Evolutionary conservation across 2,329 filamentous ascomycete genomes (phyloP), one percentile per base, ranked within the genome.

Genomic region (Geoglossum cookeanum): DNA sequence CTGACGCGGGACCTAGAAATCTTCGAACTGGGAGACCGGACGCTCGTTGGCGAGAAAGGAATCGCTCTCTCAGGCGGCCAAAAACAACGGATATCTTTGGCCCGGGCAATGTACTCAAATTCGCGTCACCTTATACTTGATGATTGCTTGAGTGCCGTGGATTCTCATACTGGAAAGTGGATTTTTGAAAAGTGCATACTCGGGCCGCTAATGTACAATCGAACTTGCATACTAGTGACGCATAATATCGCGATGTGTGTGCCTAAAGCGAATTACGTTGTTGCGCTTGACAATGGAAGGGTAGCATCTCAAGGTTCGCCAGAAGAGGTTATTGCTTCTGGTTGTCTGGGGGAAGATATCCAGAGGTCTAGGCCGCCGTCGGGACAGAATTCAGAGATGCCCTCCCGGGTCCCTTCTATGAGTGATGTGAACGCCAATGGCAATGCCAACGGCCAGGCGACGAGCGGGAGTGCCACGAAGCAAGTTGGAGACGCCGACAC

Each of bases 111-210:
- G n/a, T 98, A 98, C 71, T 95, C 88, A 62, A 91, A 88, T 69
- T 94, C 90, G 4, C 84, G 84, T 56, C 91, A 97, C 68, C 72
- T 98, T 15, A 78, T 98, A 9, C 77, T 98, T 55, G 92, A 98
- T 65, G 92, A 98, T 68, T 95, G 94, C 61, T 77, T 98, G 48
- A 96, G 90, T 66, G 92, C 92, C 32, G 92, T 98, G 37, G 92
- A 98, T 68, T 94, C 92, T 3, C 92, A 98, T 65, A 97, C 92
- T 0, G 90, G 90, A 1, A 94, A 96, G 68, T 96, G 94, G 84
- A 97, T 98, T 62, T 97, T 97, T 71, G 85, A 85, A 67, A 85
- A 95, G 69, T 94, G 90, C 59, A 83, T 98, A 61, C 83, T 83
- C 63, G 92, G 92, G 1, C 86, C 87, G 4, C 72, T 98, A 55